Evolutionary conservation across 1,284 basidiomycete species (phyloP).

Genomic region (Ceratobasidium sp.): DNA sequence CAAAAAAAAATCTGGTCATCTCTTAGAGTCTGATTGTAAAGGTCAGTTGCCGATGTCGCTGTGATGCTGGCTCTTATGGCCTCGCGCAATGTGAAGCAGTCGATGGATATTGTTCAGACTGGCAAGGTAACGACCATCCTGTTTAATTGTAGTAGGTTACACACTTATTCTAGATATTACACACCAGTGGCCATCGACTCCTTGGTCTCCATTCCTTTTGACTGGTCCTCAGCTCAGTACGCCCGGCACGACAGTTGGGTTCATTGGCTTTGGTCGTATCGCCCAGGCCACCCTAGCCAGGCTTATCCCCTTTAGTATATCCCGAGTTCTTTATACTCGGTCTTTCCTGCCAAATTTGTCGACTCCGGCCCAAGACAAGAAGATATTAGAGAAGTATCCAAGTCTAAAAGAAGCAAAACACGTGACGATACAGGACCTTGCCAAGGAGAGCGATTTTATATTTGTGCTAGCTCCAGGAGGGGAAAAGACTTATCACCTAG

Average conservation of each 20-base stretch:
- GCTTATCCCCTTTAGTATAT: conserved; percentile 82
- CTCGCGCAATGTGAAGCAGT: conserved; percentile 79
- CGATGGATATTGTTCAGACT: conserved; percentile 73
- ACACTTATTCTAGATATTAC: no score
- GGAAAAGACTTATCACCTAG: conserved; percentile 76
- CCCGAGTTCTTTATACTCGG: conserved; percentile 75
- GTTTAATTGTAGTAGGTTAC: no score
- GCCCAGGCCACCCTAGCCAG: conserved; percentile 84
- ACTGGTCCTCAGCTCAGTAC: conserved; percentile 82
- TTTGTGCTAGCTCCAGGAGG: conserved; percentile 90
- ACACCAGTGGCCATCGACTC: conserved; percentile 69
- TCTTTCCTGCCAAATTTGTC: conserved; percentile 57
- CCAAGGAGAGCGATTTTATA: conserved; percentile 81
- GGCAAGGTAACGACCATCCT: conserved; percentile 78
- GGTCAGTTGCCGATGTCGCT: conserved; percentile 84
- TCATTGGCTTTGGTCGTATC: conserved; percentile 95
- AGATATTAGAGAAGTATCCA: conserved; percentile 61
- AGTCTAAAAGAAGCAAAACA: conserved; percentile 69
- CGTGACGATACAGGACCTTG: conserved; percentile 77
- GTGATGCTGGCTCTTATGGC: conserved; percentile 95
- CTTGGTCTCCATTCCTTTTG: conserved; percentile 86
- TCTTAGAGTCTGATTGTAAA: not conserved
- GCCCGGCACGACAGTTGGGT: conserved; percentile 76
- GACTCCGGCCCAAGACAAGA: conserved; percentile 55
- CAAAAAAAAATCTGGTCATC: conserved; percentile 47